A percentile compares a stretch with the other conserved stretches of the same genome.
Conservation (phyloP, 2,329 filamentous ascomycete genomes). For the Alternaria alternata region DNA sequence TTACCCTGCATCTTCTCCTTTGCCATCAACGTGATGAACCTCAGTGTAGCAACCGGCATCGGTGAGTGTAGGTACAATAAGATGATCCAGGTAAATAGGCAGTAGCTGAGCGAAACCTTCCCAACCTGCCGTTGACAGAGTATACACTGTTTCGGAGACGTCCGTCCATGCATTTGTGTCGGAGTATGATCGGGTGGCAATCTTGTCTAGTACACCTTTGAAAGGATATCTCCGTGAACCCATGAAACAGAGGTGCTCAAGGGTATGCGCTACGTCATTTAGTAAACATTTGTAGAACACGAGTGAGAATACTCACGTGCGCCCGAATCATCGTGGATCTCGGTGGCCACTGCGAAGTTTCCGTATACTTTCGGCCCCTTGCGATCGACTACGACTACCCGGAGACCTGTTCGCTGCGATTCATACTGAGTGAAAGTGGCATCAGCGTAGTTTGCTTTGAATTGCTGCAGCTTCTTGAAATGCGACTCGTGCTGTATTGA, state of each 20-base stretch:
- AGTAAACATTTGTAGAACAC: slow-evolving; percentile 1
- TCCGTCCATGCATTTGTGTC: slow-evolving; percentile 97
- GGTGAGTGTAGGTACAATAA: slow-evolving; percentile 88
- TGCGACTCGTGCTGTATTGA: slow-evolving; percentile 56
- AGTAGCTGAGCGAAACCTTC: slow-evolving; percentile 94
- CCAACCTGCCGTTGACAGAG: slow-evolving; percentile 93
- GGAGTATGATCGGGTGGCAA: slow-evolving; percentile 92
- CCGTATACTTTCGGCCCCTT: slow-evolving; percentile 90
- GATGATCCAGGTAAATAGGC: slow-evolving; percentile 93
- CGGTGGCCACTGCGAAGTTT: slow-evolving; percentile 94
- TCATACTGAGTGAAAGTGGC: slow-evolving; percentile 94
- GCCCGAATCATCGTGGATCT: slow-evolving; percentile 97
- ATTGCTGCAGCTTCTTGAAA: slow-evolving; percentile 86
- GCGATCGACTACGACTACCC: slow-evolving; percentile 88
- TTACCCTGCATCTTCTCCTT: slow-evolving; percentile 84
- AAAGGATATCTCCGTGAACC: slow-evolving; percentile 93
- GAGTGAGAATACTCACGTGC: slow-evolving; percentile 61
- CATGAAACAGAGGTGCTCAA: slow-evolving; percentile 64
- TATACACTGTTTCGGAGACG: slow-evolving; percentile 96
- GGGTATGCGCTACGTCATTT: slow-evolving; percentile 54
- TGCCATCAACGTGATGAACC: slow-evolving; percentile 93
- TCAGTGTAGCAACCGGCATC: slow-evolving; percentile 94
- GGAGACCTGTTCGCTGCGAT: slow-evolving; percentile 92
- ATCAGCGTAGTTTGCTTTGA: slow-evolving; percentile 89
- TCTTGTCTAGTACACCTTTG: slow-evolving; percentile 93